Percentiles rank a stretch among this genome's conserved stretches.
Evolutionary conservation across 2,329 filamentous ascomycete genomes (phyloP).

Genomic region (Fusarium sp.): DNA sequence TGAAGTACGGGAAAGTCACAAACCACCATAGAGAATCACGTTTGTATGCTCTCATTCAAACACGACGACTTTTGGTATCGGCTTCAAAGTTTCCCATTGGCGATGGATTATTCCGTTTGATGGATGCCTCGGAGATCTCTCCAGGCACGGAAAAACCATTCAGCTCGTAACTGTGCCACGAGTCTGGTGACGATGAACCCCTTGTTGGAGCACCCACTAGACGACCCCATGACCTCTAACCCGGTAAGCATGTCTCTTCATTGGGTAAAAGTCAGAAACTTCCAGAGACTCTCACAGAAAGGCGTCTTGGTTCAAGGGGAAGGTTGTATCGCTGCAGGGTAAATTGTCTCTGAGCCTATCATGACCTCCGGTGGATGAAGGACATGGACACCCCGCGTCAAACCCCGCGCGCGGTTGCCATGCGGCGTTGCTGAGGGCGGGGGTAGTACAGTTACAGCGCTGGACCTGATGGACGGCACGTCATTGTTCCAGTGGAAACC

Average conservation of each 20-base stretch:
- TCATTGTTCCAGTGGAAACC: conserved; percentile 36
- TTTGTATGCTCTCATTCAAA: no score
- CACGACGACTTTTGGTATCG: no score
- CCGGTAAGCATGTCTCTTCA: conserved; percentile 9
- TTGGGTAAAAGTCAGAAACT: conserved; percentile 9
- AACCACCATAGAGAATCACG: neutral
- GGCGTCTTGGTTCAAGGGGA: conserved; percentile 8
- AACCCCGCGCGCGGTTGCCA: conserved; percentile 37
- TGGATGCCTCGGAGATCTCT: neutral
- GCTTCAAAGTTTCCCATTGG: no score
- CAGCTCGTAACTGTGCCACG: neutral
- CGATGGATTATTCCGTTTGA: neutral
- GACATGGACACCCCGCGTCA: conserved; percentile 34
- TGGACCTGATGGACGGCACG: conserved; percentile 31
- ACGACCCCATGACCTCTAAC: conserved; percentile 28
- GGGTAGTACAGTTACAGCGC: neutral
- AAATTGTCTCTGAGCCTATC: conserved; percentile 2
- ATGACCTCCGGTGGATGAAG: conserved; percentile 10
- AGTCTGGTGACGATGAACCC: conserved; percentile 20
- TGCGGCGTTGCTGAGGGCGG: conserved; percentile 27
- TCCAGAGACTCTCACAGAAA: neutral
- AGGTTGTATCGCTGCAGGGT: conserved; percentile 19
- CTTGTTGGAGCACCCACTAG: conserved; percentile 25
- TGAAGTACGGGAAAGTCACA: neutral
- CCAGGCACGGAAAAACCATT: neutral